Evolutionary conservation across 2,329 filamentous ascomycete genomes (phyloP), one percentile per base, ranked within the genome.

Genomic region (Dothiorella sarmentorum): DNA sequence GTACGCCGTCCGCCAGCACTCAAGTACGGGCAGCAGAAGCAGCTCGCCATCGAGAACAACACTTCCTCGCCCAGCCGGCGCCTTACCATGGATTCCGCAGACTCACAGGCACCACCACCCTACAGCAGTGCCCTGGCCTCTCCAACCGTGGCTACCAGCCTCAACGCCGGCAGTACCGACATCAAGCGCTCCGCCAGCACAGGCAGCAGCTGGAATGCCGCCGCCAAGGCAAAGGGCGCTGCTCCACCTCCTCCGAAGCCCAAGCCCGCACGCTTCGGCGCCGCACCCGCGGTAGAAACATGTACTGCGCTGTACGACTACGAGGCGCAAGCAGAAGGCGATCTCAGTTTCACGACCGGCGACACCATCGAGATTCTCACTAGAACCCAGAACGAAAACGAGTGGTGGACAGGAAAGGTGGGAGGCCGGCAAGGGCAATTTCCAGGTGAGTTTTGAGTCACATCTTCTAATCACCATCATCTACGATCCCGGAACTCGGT

Each of bases 291-390:
- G 0, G 82, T 83, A 0, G 92, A 97, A 73, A 92, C 84, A 0
- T 91, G 89, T 31, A 97, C 91, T 2, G 94, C 94, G 7, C 76
- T 99, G 62, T 99, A 97, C 74, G 94, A 97, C 70, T 99, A 96
- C 69, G 90, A 96, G 62, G 94, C 94, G 5, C 92, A 97, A 71
- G 92, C 93, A 1, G 91, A 96, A 63, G 92, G 92, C 3, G 94
- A 99, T 71, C 78, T 99, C 62, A 96, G 90, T 67, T 99, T 99
- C 76, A 83, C 82, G 17, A 85, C 90, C 0, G 92, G 93, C 4
- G 94, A 99, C 62, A 77, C 88, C 4, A 97, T 99, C 68, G 92
- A 97, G 73, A 92, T 99, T 65, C 73, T 94, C 2, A 82, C 81
- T 61, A 83, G 90, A 65, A 96, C 91, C n/a, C 81, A 83, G 62